These are phyloP conservation scores for Camillea tinctor DNA, from an alignment of 2,329 filamentous ascomycete genomes.

Conservation along the genomic window DNA sequence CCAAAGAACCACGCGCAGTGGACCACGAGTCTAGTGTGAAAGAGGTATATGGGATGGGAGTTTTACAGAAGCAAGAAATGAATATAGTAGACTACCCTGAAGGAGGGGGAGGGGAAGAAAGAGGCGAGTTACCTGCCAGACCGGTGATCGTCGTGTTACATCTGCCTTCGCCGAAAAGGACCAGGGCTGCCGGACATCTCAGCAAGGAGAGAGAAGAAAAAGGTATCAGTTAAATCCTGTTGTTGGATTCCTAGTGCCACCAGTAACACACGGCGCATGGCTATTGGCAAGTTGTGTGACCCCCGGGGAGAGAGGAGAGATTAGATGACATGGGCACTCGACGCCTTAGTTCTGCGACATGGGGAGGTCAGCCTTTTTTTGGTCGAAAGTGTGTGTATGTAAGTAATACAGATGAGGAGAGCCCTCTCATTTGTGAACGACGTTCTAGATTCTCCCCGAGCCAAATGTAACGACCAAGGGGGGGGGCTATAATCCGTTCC, in stretches of 20 bases:
- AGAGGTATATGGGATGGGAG: not conserved
- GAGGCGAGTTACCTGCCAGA: not conserved
- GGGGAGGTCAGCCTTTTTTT: slow-evolving; percentile 1
- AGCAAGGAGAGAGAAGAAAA: not conserved
- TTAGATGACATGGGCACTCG: slow-evolving; percentile 10
- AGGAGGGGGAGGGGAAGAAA: not conserved
- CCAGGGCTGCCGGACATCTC: not conserved
- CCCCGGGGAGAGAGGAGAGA: slow-evolving; percentile 11
- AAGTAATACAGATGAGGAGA: too few relatives aligned
- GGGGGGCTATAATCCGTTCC: slow-evolving; percentile 7
- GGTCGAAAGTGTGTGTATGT: slow-evolving; percentile 2
- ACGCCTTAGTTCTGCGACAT: slow-evolving; percentile 6
- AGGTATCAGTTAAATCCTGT: not conserved
- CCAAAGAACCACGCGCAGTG: not conserved
- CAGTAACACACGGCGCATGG: slow-evolving; percentile 14
- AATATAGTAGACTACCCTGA: not conserved
- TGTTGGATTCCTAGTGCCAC: not conserved
- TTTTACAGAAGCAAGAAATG: not conserved
- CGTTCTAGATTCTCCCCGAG: not conserved
- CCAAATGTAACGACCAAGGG: slow-evolving; percentile 18
- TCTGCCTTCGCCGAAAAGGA: not conserved
- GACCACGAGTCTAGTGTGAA: not conserved
- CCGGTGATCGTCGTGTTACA: not conserved
- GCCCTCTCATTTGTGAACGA: slow-evolving; percentile 10
- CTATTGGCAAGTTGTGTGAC: slow-evolving; percentile 18